Base-by-base conservation (phyloP, 1,139 yeast species). In the Kazachstania sp. region DNA sequence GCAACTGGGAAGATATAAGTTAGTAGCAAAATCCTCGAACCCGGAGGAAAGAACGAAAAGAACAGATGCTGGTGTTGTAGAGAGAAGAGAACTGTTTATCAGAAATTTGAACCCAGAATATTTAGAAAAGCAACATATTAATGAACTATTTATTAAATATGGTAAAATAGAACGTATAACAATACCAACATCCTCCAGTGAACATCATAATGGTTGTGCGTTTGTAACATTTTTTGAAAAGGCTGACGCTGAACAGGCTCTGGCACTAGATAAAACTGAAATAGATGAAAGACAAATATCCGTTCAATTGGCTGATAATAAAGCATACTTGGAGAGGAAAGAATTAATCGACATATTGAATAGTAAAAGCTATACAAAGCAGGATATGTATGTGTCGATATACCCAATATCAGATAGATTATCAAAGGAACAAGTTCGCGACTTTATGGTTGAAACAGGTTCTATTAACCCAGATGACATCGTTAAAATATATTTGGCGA, bases 21-120 rank as follows among this genome's bases (percentile, higher is more conserved):
- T 84, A 37, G 71, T 75, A 0, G 88, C 79, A 0, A 77, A 77
- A 51, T 59, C 79, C 4, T 83, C 90, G 0, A 74, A 76, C 51
- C 86, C 88, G 0, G 56, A 63, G 18, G 60, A 68, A 3, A 68
- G 59, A 41, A 55, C 60, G 11, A 59, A 60, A 7, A 64, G 80
- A 42, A 56, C 70, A 0, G 77, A 75, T 20, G 71, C 76, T 0
- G 65, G 71, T 2, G 47, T 56, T 2, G 70, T 72, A 15, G 78
- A 76, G 44, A 75, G 75, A 13, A 68, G 84, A 45, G 81, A 79
- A 55, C 57, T 83, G 0, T 72, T 74, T 51, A 68, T 83, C 3
- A 71, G 73, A 19, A 77, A 78, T 40, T 60, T 85, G 15, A 75
- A 80, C 48, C 75, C 73, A 51, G 50, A 64, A 53, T 52, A 68